A percentile compares a stretch with the other conserved stretches of the same genome.
Evolutionary conservation across 768 basidiomycete genomes (phyloP).

Genomic region (Trametes elegans): DNA sequence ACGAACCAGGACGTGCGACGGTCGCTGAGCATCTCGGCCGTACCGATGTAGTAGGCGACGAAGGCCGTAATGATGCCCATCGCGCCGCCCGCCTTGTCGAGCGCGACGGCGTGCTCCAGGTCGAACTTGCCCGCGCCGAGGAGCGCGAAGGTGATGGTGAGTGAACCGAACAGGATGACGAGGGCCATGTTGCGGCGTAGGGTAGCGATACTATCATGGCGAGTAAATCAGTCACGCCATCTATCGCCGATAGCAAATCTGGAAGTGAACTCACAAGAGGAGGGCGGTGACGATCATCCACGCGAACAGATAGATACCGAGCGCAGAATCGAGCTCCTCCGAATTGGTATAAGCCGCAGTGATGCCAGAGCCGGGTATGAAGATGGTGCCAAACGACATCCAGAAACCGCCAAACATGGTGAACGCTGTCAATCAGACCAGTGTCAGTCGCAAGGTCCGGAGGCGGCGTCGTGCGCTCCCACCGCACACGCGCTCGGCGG

Average conservation of each 20-base stretch:
- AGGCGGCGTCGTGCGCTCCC: too few species aligned
- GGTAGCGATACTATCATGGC: slow-evolving; percentile 41
- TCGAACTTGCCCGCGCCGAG: slow-evolving; percentile 34
- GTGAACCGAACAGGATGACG: slow-evolving; percentile 49
- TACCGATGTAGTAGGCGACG: slow-evolving; percentile 46
- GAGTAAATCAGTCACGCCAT: not conserved
- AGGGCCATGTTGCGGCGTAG: slow-evolving; percentile 50
- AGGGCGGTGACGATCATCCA: slow-evolving; percentile 76
- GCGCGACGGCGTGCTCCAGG: slow-evolving; percentile 14
- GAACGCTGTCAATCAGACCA: slow-evolving; percentile 51
- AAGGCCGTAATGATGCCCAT: slow-evolving; percentile 45
- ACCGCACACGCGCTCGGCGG: too few species aligned
- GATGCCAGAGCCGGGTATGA: slow-evolving; percentile 70
- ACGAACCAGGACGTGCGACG: slow-evolving; percentile 38
- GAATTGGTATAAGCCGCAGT: slow-evolving; percentile 45
- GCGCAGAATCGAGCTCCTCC: slow-evolving; percentile 48
- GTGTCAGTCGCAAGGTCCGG: not conserved
- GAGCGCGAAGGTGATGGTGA: slow-evolving; percentile 51
- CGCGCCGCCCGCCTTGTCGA: slow-evolving; percentile 42
- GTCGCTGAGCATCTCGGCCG: slow-evolving; percentile 37
- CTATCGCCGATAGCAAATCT: not conserved
- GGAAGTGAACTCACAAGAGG: slow-evolving; percentile 49
- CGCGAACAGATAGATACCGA: slow-evolving; percentile 71
- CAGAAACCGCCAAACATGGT: slow-evolving; percentile 85
- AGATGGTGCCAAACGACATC: slow-evolving; percentile 76